Percentiles rank a stretch among this genome's conserved stretches.
These are phyloP conservation scores for Bisporella sp. DNA, from an alignment of 2,329 filamentous ascomycete genomes.

Conservation along the genomic window DNA sequence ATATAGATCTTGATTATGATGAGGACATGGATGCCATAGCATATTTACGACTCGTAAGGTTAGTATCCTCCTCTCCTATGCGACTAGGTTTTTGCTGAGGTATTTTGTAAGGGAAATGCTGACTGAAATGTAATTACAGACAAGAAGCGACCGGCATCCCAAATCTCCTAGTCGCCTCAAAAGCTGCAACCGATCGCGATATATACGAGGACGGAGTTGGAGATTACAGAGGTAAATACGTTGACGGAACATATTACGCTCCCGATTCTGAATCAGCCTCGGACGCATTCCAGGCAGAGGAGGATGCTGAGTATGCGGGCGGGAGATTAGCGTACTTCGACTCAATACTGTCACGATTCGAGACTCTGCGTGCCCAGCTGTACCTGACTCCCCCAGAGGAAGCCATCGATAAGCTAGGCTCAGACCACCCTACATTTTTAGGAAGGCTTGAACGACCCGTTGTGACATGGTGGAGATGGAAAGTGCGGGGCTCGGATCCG, in stretches of 20 bases:
- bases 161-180: slow-evolving; percentile 59
- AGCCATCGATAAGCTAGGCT: slow-evolving; percentile 45
- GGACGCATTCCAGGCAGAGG: slow-evolving; percentile 19
- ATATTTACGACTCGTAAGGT: slow-evolving; percentile 68
- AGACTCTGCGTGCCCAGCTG: slow-evolving; percentile 55
- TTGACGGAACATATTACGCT: slow-evolving; percentile 74
- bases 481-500: slow-evolving; percentile 47
- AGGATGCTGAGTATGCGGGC: slow-evolving; percentile 24
- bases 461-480: slow-evolving; percentile 46
- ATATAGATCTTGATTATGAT: slow-evolving; percentile 59
- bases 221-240: slow-evolving; percentile 59
- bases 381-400: slow-evolving; percentile 45
- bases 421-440: slow-evolving; percentile 42
- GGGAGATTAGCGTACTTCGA: slow-evolving; percentile 54
- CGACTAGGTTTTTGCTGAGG: slow-evolving; percentile 33
- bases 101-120: slow-evolving; percentile 19
- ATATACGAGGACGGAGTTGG: slow-evolving; percentile 43
- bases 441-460: slow-evolving; percentile 25
- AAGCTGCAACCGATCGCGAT: slow-evolving; percentile 31
- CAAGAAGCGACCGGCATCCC: slow-evolving; percentile 70
- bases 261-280: slow-evolving; percentile 32
- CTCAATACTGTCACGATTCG: slow-evolving; percentile 58
- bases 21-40: slow-evolving; percentile 56
- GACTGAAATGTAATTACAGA: slow-evolving; percentile 46
- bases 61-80: slow-evolving; percentile 27